Base-by-base conservation (phyloP, 148 eudicot species). In the Heliosperma pusillum region DNA sequence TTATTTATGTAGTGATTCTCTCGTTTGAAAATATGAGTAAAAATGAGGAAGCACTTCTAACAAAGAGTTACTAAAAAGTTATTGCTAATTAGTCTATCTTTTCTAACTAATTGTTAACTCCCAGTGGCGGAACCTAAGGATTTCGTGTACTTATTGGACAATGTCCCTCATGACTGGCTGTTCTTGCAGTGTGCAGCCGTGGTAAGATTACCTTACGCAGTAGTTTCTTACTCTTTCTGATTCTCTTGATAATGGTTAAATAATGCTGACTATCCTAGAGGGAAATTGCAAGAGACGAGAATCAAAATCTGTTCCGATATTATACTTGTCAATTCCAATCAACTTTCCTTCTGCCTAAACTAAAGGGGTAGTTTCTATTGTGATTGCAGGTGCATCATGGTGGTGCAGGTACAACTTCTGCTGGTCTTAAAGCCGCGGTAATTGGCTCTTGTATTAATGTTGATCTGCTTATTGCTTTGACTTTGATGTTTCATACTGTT, bases 401-500 rank as follows among this genome's bases (percentile, higher is more conserved):
- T 16, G 93, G 93, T 71, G 93, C 93, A 42, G 93, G 93, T 76
- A 89, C 93, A 72, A 89, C 93, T 70, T 89, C 93, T 79, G 93
- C 90, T 74, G 90, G 93, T 60, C 89, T 89, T 68, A 89, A 84
- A 83, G 93, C 93, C 56, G 93, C 89, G 80, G 93, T 89, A 57
- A 47, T 27, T 10, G 71, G 30, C 40, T 70, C 17, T 26, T 15
- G 42, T 20, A 3, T 58, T 72, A 29, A 0, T n/a, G 15, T 4
- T 6, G 42, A 36, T 36, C 42, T 36, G 42, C 9, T 36, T 36
- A 36, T 7, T 36, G 42, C 42, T 36, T 6, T 2, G 42, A 36
- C 9, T 36, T 36, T 33, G 0, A 36, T 6, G 42, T 7, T 36
- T 36, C 8, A 36, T 36, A 62, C 71, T 33, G 26, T 47, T 33